phyloP scores from a whole-genome alignment of 140 eudicot species.

The Ambrosia hybrid region DNA sequence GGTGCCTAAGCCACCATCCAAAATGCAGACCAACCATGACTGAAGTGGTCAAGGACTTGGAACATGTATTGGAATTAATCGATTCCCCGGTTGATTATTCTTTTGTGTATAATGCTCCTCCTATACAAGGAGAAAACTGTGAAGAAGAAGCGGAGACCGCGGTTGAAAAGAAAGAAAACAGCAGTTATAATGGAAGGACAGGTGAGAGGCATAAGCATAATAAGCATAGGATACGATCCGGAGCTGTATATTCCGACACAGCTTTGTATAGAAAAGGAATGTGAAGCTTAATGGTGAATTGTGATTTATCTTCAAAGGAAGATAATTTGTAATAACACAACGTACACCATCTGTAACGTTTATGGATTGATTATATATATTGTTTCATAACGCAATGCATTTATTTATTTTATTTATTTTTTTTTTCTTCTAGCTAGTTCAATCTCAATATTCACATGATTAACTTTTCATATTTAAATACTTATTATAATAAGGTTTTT shows the following conservation, averaged over 20 bases:
- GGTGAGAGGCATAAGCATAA: slow-evolving; percentile 29
- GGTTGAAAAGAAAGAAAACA: slow-evolving; percentile 20
- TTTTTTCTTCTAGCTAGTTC: too few species aligned
- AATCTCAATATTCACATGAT: too few species aligned
- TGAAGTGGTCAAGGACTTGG: slow-evolving; percentile 60
- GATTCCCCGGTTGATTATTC: slow-evolving; percentile 44
- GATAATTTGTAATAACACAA: slow-evolving; percentile 14
- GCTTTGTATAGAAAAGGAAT: slow-evolving; percentile 40
- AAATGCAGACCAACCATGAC: slow-evolving; percentile 73
- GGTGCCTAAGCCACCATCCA: slow-evolving; percentile 67
- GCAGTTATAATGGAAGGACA: slow-evolving; percentile 9
- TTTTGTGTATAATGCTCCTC: slow-evolving; percentile 55
- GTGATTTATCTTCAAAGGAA: slow-evolving; percentile 21
- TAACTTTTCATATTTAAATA: too few species aligned
- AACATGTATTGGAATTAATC: slow-evolving; percentile 47
- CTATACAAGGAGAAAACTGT: slow-evolving; percentile 24
- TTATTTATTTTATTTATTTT: too few species aligned
- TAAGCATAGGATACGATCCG: slow-evolving; percentile 35
- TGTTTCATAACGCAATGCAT: too few species aligned
- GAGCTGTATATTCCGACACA: slow-evolving; percentile 63
- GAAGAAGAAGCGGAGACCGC: slow-evolving; percentile 1
- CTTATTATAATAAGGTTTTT: too few species aligned
- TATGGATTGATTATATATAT: too few species aligned
- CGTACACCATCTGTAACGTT: neutral
- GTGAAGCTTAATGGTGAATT: neutral